These are phyloP conservation scores for Saccharomycopsis vini DNA, from an alignment of 805 yeast species.

Conservation along the genomic window DNA sequence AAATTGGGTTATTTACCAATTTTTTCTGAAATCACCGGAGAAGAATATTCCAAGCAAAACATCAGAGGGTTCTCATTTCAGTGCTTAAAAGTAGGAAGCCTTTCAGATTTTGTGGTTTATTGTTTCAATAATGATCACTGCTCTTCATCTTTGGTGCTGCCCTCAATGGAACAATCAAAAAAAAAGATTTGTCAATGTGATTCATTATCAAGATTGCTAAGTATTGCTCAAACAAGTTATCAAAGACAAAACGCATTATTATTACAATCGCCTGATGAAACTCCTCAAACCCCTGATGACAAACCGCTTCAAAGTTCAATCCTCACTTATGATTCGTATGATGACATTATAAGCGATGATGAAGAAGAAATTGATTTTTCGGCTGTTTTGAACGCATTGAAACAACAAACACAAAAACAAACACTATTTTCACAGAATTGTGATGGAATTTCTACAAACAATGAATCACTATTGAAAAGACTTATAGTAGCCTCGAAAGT, in stretches of 20 bases:
- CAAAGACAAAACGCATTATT: background rate
- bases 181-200: slow-evolving; percentile 26
- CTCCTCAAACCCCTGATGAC: background rate
- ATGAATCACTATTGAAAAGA: background rate
- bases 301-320: background rate
- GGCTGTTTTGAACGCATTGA: background rate
- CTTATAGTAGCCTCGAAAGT: background rate
- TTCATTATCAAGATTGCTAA: slow-evolving; percentile 33
- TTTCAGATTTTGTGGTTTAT: slow-evolving; percentile 74
- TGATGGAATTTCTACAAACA: no score
- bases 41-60: slow-evolving; percentile 1
- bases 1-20: slow-evolving; percentile 6
- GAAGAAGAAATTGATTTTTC: background rate
- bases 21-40: slow-evolving; percentile 1
- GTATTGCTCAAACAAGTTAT: slow-evolving; percentile 31
- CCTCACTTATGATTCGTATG: background rate
- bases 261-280: background rate
- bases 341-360: background rate
- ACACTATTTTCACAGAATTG: no score
- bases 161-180: no score
- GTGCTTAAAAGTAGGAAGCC: slow-evolving; percentile 64
- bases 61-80: slow-evolving; percentile 59
- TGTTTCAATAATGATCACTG: slow-evolving; percentile 40
- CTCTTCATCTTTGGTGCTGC: background rate
- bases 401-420: background rate